Evolutionary conservation across 139 green algal genomes (phyloP).

Genomic region (Zygnema cylindricum): DNA sequence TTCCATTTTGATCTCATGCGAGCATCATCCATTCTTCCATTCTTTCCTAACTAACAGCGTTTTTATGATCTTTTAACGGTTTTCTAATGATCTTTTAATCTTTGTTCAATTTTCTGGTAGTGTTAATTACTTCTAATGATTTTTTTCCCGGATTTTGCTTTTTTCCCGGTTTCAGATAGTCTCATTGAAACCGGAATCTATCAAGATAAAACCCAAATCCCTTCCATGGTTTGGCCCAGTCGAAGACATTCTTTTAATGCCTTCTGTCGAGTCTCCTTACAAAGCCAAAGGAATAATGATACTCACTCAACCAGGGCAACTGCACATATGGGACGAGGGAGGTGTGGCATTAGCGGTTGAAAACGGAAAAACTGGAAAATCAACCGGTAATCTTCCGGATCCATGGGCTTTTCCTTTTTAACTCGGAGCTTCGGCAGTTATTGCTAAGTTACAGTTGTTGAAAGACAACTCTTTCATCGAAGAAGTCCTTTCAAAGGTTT

Average conservation of each 20-base stretch:
- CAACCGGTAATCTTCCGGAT: neutral
- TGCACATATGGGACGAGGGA: constrained; percentile 42
- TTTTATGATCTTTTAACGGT: too few relatives aligned
- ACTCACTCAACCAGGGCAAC: constrained; percentile 31
- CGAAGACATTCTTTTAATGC: constrained; percentile 8
- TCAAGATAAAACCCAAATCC: neutral
- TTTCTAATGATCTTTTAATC: too few relatives aligned
- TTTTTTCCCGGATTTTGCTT: too few relatives aligned
- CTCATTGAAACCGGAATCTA: neutral
- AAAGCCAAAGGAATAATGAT: neutral
- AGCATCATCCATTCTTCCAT: too few relatives aligned
- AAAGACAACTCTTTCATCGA: neutral
- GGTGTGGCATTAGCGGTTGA: neutral
- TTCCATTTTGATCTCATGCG: too few relatives aligned
- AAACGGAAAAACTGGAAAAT: neutral
- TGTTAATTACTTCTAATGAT: too few relatives aligned
- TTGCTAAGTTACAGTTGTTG: constrained; percentile 1
- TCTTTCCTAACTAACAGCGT: too few relatives aligned
- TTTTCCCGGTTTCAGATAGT: constrained; percentile 3
- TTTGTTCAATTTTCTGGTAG: too few relatives aligned
- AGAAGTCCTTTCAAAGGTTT: neutral
- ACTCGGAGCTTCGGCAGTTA: constrained; percentile 18
- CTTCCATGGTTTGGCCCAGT: constrained; percentile 44
- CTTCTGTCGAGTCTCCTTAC: neutral
- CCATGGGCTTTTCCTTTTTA: constrained; percentile 10